Conservation (phyloP, 345 rosid species). For the Eucalyptus victrix region DNA sequence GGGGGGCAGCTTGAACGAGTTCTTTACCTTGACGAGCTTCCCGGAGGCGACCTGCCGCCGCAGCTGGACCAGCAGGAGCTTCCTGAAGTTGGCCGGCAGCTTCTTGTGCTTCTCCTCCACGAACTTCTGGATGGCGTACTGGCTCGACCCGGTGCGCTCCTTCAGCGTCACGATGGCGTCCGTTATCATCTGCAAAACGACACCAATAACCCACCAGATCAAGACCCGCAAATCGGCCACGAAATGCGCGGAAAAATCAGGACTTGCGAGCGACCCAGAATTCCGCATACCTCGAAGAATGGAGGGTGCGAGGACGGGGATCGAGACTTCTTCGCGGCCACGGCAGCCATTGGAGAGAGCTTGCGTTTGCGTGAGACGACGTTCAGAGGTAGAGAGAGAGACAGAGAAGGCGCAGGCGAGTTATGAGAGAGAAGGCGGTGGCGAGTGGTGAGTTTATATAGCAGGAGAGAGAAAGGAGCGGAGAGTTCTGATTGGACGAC, state of each 20-base stretch:
- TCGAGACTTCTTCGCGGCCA: neutral
- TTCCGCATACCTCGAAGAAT: conserved; percentile 14
- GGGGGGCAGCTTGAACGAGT: conserved; percentile 27
- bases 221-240: neutral
- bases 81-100: conserved; percentile 27
- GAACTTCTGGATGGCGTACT: conserved; percentile 38
- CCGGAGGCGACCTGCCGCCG: conserved; percentile 29
- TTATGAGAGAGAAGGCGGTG: neutral
- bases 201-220: neutral
- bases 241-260: neutral
- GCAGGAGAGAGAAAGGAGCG: neutral
- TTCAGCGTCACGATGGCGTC: conserved; percentile 34
- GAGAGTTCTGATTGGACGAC: conserved; percentile 5
- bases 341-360: neutral
- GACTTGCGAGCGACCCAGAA: neutral
- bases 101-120: conserved; percentile 38
- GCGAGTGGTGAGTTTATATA: neutral
- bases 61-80: conserved; percentile 23
- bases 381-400: neutral
- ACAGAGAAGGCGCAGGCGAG: neutral
- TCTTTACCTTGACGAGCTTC: conserved; percentile 35
- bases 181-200: conserved; percentile 22
- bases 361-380: neutral
- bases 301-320: conserved; percentile 24
- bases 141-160: conserved; percentile 49